Base-by-base conservation (phyloP, 1,284 basidiomycete species). In the Stereum hirsutum region DNA sequence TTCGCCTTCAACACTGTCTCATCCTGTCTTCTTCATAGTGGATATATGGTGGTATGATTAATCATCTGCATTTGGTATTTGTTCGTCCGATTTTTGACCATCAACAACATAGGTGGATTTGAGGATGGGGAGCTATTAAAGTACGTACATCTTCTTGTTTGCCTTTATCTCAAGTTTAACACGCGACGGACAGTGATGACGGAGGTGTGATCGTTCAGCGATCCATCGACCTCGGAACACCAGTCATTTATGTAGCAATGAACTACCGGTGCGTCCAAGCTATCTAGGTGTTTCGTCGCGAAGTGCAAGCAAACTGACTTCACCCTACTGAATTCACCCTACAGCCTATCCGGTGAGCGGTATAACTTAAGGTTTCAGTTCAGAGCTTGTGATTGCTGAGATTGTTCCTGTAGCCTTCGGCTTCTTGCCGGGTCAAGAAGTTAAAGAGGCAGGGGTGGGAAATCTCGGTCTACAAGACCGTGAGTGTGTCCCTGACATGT, bases 401-500 rank as follows among this genome's bases (percentile, higher is more conserved):
- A 11, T 14, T 27, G 4, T 17, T n/a, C 35, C n/a, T 27, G 11
- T 40, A 68, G 61, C 63, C 0, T 68, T 65, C 46, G 74, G 74
- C 0, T 77, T 77, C 52, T 50, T 75, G 36, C 68, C 66, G 3
- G 61, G 74, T 15, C 52, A 70, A 44, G 70, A 78, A 50, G 66
- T 74, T 19, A 62, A 65, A 38, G 64, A 59, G 10, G 75, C 70
- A 6, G 72, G 74, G 2, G 57, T 74, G 2, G 68, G 70, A 2
- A 80, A 80, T 51, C 54, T 75, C 1, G 78, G 78, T 4, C 55
- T 78, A 2, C 66, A 65, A 42, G 73, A 76, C 50, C 72, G 74
- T 75, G 48, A 51, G 71, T 60, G 0, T 2, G 15, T n/a, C 2
- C 10, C 27, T 4, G 14, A 21, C 23, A 27, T 20, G 2, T 19